phyloP scores from a whole-genome alignment of 2,329 filamentous ascomycete species.

The Zasmidium cellare region DNA sequence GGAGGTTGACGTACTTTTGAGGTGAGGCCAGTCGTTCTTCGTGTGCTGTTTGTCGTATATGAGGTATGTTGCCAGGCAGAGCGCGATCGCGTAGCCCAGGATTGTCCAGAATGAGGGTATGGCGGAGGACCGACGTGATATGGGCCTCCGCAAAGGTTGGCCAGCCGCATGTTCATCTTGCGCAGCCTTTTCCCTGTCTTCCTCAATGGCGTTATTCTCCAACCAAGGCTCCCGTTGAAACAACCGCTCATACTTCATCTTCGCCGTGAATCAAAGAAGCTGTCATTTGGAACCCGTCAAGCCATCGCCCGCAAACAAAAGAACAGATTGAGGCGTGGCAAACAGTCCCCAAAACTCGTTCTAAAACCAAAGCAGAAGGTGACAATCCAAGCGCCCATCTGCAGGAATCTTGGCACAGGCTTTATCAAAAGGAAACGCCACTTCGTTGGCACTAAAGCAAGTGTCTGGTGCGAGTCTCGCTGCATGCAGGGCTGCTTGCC shows the following conservation, averaged over 20 bases:
- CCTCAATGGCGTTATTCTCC: not conserved
- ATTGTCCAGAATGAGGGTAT: not conserved
- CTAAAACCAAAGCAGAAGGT: not conserved
- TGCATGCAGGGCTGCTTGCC: too few species aligned
- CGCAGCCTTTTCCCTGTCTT: not conserved
- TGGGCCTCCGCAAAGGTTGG: not conserved
- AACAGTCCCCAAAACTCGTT: not conserved
- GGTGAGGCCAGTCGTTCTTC: not conserved
- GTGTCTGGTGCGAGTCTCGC: too few species aligned
- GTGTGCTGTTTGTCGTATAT: not conserved
- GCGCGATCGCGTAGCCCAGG: not conserved
- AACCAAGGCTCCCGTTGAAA: not conserved
- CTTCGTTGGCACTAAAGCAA: too few species aligned
- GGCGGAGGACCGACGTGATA: not conserved
- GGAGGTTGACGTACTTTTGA: not conserved
- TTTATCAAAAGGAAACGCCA: too few species aligned
- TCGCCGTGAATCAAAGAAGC: not conserved
- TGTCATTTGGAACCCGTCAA: too few species aligned
- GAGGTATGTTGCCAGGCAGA: not conserved
- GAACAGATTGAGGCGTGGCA: too few species aligned
- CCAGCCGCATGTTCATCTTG: not conserved
- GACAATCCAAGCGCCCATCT: not conserved
- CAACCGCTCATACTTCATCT: not conserved
- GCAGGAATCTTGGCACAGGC: not conserved
- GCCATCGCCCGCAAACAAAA: too few species aligned